These are phyloP conservation scores for Monilinia fructigena DNA, from an alignment of 2,329 filamentous ascomycete species.

Conservation along the genomic window DNA sequence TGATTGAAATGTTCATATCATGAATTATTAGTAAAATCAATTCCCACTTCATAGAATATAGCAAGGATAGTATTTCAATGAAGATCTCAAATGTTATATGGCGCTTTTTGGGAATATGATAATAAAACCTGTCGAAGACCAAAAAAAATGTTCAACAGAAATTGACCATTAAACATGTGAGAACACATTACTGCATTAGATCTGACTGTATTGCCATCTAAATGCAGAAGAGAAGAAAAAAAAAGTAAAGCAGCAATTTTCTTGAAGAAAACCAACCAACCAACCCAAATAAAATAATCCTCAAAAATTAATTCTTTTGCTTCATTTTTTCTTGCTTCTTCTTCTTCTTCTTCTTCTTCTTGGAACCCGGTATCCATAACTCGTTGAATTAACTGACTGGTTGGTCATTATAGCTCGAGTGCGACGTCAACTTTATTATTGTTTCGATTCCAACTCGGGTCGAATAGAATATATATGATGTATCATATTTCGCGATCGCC, in stretches of 20 bases:
- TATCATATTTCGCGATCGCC: constrained; percentile 25
- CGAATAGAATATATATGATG: constrained; percentile 5
- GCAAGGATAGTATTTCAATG: constrained; percentile 3
- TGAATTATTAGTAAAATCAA: not conserved
- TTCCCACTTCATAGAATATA: constrained; percentile 6
- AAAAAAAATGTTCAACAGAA: constrained; percentile 17
- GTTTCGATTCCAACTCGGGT: constrained; percentile 1
- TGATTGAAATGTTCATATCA: not conserved
- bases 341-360: constrained; percentile 10
- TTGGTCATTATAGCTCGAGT: not conserved
- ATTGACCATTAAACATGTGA: constrained; percentile 29
- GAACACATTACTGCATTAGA: constrained; percentile 34
- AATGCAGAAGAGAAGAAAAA: constrained; percentile 32
- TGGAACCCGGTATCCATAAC: constrained; percentile 25
- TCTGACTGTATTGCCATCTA: constrained; percentile 41
- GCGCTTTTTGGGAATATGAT: constrained; percentile 16
- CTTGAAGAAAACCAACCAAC: constrained; percentile 29
- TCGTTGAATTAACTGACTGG: constrained; percentile 19
- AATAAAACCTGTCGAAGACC: constrained; percentile 17
- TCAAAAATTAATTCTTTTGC: constrained; percentile 20
- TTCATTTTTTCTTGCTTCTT: constrained; percentile 8
- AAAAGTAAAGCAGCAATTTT: constrained; percentile 34
- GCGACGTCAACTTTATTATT: constrained; percentile 3
- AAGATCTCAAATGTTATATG: constrained; percentile 17
- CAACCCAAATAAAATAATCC: constrained; percentile 28